Evolutionary conservation across 2,329 filamentous ascomycete genomes (phyloP).

Genomic region (Rhinocladiella similis): DNA sequence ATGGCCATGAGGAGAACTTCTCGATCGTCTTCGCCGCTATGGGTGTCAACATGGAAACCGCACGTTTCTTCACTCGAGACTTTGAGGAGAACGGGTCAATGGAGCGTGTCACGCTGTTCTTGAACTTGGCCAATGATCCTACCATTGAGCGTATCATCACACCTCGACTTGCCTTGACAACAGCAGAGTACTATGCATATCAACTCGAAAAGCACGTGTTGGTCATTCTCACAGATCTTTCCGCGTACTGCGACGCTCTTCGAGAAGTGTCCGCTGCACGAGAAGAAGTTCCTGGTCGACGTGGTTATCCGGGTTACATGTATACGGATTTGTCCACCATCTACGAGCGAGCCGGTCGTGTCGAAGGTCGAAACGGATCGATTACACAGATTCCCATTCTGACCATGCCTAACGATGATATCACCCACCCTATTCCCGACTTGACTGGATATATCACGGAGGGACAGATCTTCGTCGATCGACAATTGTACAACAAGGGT

Average conservation of each 20-base stretch:
- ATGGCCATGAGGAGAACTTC: conserved; percentile 98
- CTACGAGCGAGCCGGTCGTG: conserved; percentile 98
- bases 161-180: conserved; percentile 94
- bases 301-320: conserved; percentile 99
- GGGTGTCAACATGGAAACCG: conserved; percentile 99
- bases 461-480: conserved; percentile 97
- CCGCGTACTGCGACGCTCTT: conserved; percentile 96
- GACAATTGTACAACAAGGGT: conserved; percentile 90
- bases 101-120: conserved; percentile 95
- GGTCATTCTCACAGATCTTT: conserved; percentile 96
- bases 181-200: conserved; percentile 99
- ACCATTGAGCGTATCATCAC: conserved; percentile 99
- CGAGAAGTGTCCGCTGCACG: conserved; percentile 97
- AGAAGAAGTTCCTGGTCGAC: conserved; percentile 98
- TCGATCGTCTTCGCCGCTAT: conserved; percentile 99
- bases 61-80: conserved; percentile 96
- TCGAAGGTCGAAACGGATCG: conserved; percentile 92
- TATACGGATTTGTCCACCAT: conserved; percentile 99
- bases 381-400: conserved; percentile 99
- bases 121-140: conserved; percentile 98
- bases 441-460: conserved; percentile 99
- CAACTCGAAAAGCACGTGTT: conserved; percentile 99
- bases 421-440: conserved; percentile 98
- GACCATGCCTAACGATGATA: conserved; percentile 99
- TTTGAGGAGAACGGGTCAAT: conserved; percentile 99